Evolutionary conservation across 2,329 filamentous ascomycete genomes (phyloP).

Genomic region (Xylariaceae sp.): DNA sequence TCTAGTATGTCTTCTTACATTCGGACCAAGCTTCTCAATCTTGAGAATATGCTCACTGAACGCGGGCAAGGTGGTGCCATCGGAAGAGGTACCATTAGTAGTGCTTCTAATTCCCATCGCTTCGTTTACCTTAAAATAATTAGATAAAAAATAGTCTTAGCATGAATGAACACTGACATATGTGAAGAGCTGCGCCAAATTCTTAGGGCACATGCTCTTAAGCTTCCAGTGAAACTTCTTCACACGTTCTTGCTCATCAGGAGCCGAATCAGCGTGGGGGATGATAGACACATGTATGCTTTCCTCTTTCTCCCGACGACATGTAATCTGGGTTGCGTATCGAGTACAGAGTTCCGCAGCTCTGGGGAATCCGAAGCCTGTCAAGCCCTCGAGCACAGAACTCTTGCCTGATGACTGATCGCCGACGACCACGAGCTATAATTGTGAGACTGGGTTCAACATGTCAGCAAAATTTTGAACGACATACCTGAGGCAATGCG

Average conservation of each 20-base stretch:
- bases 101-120: constrained; percentile 47
- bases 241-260: constrained; percentile 27
- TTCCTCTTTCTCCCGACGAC: constrained; percentile 40
- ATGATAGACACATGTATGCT: constrained; percentile 49
- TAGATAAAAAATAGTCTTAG: constrained; percentile 4
- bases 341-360: constrained; percentile 50
- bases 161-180: constrained; percentile 34
- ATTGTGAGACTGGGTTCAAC: constrained; percentile 43
- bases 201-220: constrained; percentile 29
- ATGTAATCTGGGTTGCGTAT: constrained; percentile 52
- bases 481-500: constrained; percentile 33
- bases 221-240: constrained; percentile 35
- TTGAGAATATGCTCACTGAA: constrained; percentile 53
- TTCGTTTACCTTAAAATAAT: constrained; percentile 41
- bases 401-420: constrained; percentile 87
- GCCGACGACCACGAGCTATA: constrained; percentile 75
- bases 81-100: neutral
- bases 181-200: constrained; percentile 43
- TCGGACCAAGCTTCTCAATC: constrained; percentile 49
- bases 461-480: constrained; percentile 22
- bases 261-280: constrained; percentile 29
- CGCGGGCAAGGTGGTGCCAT: constrained; percentile 24
- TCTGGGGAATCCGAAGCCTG: constrained; percentile 51
- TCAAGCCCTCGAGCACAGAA: constrained; percentile 73
- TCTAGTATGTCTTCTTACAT: too few relatives aligned